Evolutionary conservation across 78 protist genomes (phyloP), one percentile per base, ranked within the genome.

Genomic region (Chrysochromulina parva): DNA sequence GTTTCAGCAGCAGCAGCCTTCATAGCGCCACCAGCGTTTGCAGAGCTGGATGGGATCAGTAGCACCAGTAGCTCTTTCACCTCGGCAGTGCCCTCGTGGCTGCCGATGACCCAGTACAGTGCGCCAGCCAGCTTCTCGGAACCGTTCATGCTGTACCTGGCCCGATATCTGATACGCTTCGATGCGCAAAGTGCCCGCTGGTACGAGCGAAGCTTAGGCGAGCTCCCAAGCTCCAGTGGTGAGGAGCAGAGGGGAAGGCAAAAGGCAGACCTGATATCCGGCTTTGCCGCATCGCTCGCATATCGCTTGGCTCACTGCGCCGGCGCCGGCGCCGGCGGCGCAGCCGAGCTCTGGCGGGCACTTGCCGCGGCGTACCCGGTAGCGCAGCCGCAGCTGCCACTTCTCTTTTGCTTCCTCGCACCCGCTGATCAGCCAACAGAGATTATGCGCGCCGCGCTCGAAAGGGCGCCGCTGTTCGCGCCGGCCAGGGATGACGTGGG

Each of bases 91-190:
- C 38, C 38, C 38, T 38, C 38, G 38, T 38, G 38, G 38, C 38
- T 38, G 38, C 38, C 38, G 38, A 38, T 38, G 38, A 38, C 38
- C 38, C 38, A 38, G 38, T 38, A 38, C 38, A 38, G 38, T 38
- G 38, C 38, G 38, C 38, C 38, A 38, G 22, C 22, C 20, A 81
- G 66, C 10, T 84, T 20, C 88, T 13, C 10, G 26, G 24, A 3
- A 13, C 54, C 88, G 24, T 84, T 84, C 69, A n/a, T 59, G 58
- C 6, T 3, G 22, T 84, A 84, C 88, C 88, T 84, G 55, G 38
- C 88, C 47, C 50, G 88, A 13, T 84, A 28, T 71, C 53, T 84
- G 4, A 67, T 84, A 38, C 38, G 52, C 88, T 84, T 7, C 88
- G 88, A 84, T 73, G 26, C 54, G 52, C 19, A 38, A 5, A 28